Evolutionary conservation across 2,329 filamentous ascomycete species (phyloP), one percentile per base, ranked within the genome.

Genomic region (Teratosphaeria viscida): DNA sequence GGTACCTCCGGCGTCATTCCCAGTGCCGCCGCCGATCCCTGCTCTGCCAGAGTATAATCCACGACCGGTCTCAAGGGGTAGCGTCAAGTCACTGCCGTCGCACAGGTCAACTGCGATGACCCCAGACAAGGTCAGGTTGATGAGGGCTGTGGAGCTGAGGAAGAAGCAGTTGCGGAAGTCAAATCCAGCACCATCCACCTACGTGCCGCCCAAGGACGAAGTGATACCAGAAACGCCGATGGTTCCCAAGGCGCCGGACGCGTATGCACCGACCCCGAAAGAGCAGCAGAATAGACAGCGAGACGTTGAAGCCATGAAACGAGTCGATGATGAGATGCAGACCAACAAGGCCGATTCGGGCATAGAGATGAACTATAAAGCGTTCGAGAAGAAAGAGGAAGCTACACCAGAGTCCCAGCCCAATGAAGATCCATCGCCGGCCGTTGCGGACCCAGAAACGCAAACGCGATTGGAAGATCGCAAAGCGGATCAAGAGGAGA

Each of bases 81-180:
- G 71, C 59, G 64, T 71, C 39, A 74, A 77, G 59, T 77, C 79
- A 14, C 70, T 80, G 66, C 74, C 78, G 52, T 71, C 77, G 27
- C 68, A 71, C 60, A 71, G 68, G 58, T 68, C 68, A 1, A 61
- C 64, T 4, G 70, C 72, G 56, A 87, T 95, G 68, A 90, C 90
- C 1, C 89, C 90, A 0, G 94, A 99, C 73, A 97, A 95, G 76
- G 85, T 89, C 62, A 83, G 94, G 58, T 78, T 99, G 63, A 92
- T 96, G 89, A 96, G 95, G 76, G 94, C 94, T 7, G 82, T 96
- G 76, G 89, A 96, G 73, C 75, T 96, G 66, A 83, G 92, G 57
- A 94, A 95, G 74, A 90, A 88, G 75, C 91, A 90, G 73, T 85
- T 86, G 69, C 64, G 69, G 61, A 68, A 71, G 63, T 65, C 67